Conservation (phyloP, 116 monocot species). For the Posidonia oceanica region DNA sequence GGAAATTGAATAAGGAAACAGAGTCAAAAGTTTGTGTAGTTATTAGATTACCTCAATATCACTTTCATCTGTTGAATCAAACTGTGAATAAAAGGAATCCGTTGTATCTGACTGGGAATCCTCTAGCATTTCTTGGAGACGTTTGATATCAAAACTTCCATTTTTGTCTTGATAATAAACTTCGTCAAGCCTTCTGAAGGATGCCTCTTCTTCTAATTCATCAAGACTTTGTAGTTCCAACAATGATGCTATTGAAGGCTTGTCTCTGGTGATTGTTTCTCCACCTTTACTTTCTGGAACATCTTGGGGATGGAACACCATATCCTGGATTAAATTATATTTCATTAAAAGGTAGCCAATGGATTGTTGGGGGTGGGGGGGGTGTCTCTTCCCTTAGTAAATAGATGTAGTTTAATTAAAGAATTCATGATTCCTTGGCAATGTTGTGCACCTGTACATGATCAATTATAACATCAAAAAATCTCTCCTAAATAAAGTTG, state of each 20-base stretch:
- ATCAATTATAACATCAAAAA: too few species aligned
- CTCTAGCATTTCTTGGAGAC: conserved; percentile 87
- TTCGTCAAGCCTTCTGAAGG: conserved; percentile 7
- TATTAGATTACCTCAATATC: conserved; percentile 56
- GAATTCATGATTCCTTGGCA: too few species aligned
- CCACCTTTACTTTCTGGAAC: not conserved
- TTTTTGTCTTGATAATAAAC: conserved; percentile 18
- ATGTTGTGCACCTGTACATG: too few species aligned
- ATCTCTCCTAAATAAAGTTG: too few species aligned
- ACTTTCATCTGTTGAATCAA: conserved; percentile 42
- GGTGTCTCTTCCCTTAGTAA: too few species aligned
- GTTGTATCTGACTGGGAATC: conserved; percentile 78
- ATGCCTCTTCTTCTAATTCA: conserved; percentile 6
- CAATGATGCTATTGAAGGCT: conserved; percentile 11
- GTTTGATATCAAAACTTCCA: conserved; percentile 48
- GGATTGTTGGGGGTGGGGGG: not conserved
- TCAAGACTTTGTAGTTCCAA: conserved; percentile 8
- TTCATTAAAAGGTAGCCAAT: not conserved
- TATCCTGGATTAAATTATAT: conserved; percentile 5
- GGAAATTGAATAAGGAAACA: not conserved
- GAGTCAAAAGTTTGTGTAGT: not conserved
- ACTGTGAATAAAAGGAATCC: conserved; percentile 35
- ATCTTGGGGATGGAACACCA: not conserved
- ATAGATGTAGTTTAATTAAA: too few species aligned
- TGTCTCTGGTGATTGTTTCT: conserved; percentile 4